Percentiles rank a stretch among this genome's conserved stretches.
Evolutionary conservation across 164 flowering plant genomes (phyloP).

Genomic region (Dillenia turbinata): DNA sequence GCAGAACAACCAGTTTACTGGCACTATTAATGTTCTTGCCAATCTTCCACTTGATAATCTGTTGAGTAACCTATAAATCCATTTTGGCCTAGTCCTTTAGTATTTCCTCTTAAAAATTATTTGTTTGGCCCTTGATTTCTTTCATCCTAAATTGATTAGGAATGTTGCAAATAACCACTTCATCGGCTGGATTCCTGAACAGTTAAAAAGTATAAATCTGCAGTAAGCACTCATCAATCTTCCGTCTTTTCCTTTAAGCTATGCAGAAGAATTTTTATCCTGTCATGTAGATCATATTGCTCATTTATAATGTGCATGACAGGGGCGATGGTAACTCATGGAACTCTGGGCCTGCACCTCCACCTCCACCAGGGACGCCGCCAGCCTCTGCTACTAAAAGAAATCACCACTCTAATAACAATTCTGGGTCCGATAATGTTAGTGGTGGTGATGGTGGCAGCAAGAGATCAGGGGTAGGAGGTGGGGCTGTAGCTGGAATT

Average conservation of each 20-base stretch:
- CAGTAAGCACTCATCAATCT: constrained; percentile 45
- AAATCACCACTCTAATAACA: constrained; percentile 35
- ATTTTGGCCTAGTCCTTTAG: neutral
- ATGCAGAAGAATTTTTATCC: neutral
- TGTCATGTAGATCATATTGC: neutral
- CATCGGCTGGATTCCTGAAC: constrained; percentile 79
- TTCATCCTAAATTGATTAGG: constrained; percentile 28
- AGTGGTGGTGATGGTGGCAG: constrained; percentile 20
- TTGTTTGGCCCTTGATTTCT: neutral
- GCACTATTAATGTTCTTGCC: constrained; percentile 75
- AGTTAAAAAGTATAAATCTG: constrained; percentile 54
- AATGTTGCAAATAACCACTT: constrained; percentile 77
- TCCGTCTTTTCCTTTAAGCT: neutral
- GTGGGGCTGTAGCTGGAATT: constrained; percentile 83
- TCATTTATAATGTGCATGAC: constrained; percentile 15
- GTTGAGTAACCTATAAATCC: constrained; percentile 41
- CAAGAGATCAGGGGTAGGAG: constrained; percentile 75
- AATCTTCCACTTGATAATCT: constrained; percentile 69
- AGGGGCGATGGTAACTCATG: constrained; percentile 68
- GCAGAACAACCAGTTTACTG: constrained; percentile 87
- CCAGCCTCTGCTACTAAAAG: constrained; percentile 33
- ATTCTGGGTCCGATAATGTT: constrained; percentile 26
- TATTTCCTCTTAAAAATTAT: neutral
- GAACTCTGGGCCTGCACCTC: constrained; percentile 80
- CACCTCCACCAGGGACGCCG: constrained; percentile 90